Conservation (phyloP, 2,329 filamentous ascomycete species). For the Periconia sp. region DNA sequence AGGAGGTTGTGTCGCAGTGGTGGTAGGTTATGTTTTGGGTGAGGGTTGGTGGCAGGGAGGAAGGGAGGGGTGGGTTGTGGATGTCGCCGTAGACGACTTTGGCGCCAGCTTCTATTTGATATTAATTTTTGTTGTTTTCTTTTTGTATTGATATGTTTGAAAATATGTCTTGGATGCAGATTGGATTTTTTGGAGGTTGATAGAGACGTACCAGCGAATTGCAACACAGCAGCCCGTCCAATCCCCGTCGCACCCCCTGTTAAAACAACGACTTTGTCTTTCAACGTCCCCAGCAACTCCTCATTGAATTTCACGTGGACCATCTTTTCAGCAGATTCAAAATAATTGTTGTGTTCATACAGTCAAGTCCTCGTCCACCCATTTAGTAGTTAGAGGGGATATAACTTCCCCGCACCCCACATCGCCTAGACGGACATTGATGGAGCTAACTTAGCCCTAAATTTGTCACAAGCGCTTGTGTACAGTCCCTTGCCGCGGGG, state of each 20-base stretch:
- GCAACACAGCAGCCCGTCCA: slow-evolving; percentile 17
- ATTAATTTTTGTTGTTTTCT: background rate
- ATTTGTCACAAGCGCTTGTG: no score
- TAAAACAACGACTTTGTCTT: slow-evolving; percentile 21
- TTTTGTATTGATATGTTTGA: background rate
- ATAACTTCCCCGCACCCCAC: no score
- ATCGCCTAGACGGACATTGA: no score
- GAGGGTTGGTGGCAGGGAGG: slow-evolving; percentile 9
- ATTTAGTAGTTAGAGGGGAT: no score
- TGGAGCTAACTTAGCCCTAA: no score
- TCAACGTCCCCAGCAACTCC: slow-evolving; percentile 13
- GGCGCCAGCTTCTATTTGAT: slow-evolving; percentile 15
- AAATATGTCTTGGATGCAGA: no score
- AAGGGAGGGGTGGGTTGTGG: slow-evolving; percentile 13
- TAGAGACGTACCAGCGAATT: slow-evolving; percentile 17
- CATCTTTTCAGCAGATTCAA: slow-evolving; percentile 6
- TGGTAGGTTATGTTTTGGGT: slow-evolving; percentile 9
- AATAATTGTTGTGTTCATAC: no score
- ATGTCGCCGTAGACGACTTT: slow-evolving; percentile 25
- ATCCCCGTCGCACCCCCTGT: slow-evolving; percentile 26
- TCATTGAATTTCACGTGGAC: slow-evolving; percentile 21
- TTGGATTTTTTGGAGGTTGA: no score
- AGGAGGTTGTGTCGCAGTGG: slow-evolving; percentile 20
- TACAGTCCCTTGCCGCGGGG: no score
- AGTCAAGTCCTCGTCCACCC: no score